Evolutionary conservation across 805 yeast genomes (phyloP), one percentile per base, ranked within the genome.

Genomic region (Saccharomyces cerevisiae): DNA sequence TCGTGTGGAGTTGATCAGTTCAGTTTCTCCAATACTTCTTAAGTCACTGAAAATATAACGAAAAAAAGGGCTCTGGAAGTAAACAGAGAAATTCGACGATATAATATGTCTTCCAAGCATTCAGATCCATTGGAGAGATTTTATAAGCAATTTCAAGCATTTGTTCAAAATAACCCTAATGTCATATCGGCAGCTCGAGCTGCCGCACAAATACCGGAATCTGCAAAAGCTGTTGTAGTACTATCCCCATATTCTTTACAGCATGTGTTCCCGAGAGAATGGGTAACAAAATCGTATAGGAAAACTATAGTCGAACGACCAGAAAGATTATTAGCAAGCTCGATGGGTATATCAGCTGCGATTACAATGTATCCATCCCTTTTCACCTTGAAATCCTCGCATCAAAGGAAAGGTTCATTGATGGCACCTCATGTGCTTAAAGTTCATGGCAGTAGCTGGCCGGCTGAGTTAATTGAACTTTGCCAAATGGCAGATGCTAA

Each of bases 231-330:
- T 0, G 74, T 84, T 43, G 73, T 87, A 6, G 73, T 88, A 4
- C 67, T 88, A 22, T 82, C 92, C 0, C 92, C 95, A 0, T 74
- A 79, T 54, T 82, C 89, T 1, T 74, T 85, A 31, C 79, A 81
- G 57, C 96, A 88, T 70, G 80, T 80, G 0, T 89, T 86, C 66
- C 83, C 88, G 4, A 76, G 96, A 41, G 73, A 74, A 29, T 88
- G 96, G 96, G 89, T 83, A 2, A 73, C 87, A 6, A 86, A 84
- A 64, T 68, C 81, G 0, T 84, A 85, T 61, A 68, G 79, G 47
- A 73, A 84, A 17, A 80, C 90, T 0, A 84, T 88, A 36, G 92
- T 88, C 27, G 96, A 88, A 69, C 72, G 92, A 48, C 96, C 96
- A 1, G 91, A 88, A 67, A 73, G 96, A 30, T 70, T 88, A 48